Evolutionary conservation across 768 basidiomycete species (phyloP), one percentile per base, ranked within the genome.

Genomic region (Exsudoporus frostii): DNA sequence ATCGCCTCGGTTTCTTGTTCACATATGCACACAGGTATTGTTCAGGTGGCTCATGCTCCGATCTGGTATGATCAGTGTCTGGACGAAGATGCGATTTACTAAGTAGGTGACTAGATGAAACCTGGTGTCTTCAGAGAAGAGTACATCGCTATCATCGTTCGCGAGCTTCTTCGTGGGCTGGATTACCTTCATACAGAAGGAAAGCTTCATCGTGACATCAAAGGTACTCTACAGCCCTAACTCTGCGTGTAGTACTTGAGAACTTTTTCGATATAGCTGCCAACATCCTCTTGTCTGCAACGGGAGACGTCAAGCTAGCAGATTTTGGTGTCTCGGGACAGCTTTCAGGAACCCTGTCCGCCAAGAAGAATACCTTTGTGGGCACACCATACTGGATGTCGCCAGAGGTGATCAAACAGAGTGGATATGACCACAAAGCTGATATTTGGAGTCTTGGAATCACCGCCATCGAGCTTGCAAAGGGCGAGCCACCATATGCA

Each of bases 311-410:
- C 60, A 99, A 99, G 69, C 79, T 99, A 24, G 97, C 97, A 41
- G 97, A 99, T 68, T 99, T 99, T 65, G 97, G 97, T 65, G 97
- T 99, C 5, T 98, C 95, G 1, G 97, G 97, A 27, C 97, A 99
- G 65, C 79, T 99, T 27, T 94, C 91, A 20, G 93, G 93, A 4
- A 95, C 91, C 2, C 74, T 95, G 40, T 91, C 89, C 11, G 91
- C 90, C 19, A 93, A 92, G 81, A 94, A 98, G 82, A 98, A 99
- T 63, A 99, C 96, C 1, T 98, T 95, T 67, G 96, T 96, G 30
- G 92, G 92, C 27, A 95, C 96, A 17, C 96, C 96, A 4, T 99
- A 98, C 67, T 99, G 97, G 97, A 99, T 99, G 97, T 93, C 92
- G 7, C 97, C 97, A 7, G 97, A 99, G 67, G 95, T 98, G 22